Base-by-base conservation (phyloP, 2,329 filamentous ascomycete species). In the Ilyonectria sp. region DNA sequence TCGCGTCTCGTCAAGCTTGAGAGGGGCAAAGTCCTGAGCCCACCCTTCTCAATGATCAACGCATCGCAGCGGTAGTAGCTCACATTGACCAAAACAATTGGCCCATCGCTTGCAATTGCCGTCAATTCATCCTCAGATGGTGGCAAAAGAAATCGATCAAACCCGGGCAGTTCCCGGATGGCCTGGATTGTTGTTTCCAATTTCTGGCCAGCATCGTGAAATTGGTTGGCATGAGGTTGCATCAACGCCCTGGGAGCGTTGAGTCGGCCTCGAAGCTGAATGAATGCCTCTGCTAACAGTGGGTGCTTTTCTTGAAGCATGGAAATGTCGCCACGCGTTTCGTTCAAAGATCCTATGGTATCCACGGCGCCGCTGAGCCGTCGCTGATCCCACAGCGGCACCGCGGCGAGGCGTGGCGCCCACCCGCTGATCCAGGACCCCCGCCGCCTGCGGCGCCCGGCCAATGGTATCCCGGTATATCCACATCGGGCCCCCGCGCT, bases 41-140 rank as follows among this genome's bases (percentile, higher is more conserved):
- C n/a, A 7, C 15, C 9, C 7, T 37, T 54, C 11, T 54, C 29
- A 17, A 54, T 54, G 3, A 54, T 54, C 17, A 54, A 29, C 31
- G 50, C 50, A 21, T 54, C 50, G n/a, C 50, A 54, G 9, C 50
- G 29, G 35, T 54, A 11, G 13, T n/a, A 9, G 31, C 29, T 54
- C 29, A 54, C 50, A 17, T 54, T 54, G 50, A 54, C 19, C 4
- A 37, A 6, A 19, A 54, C 26, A 6, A 37, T 35, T 17, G 13
- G 31, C 11, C 31, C 31, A 2, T 19, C 29, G 4, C 6, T 7
- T n/a, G 29, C 50, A 9, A 29, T 13, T 4, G 8, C 29, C 19
- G 6, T 35, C 29, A 54, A 13, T 9, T 37, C 29, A 15, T n/a
- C 17, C n/a, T 54, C 50, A 4, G 50, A 54, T 4, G 31, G 31